Conservation (phyloP, 2,329 filamentous ascomycete genomes). For the Claviceps digitariae region DNA sequence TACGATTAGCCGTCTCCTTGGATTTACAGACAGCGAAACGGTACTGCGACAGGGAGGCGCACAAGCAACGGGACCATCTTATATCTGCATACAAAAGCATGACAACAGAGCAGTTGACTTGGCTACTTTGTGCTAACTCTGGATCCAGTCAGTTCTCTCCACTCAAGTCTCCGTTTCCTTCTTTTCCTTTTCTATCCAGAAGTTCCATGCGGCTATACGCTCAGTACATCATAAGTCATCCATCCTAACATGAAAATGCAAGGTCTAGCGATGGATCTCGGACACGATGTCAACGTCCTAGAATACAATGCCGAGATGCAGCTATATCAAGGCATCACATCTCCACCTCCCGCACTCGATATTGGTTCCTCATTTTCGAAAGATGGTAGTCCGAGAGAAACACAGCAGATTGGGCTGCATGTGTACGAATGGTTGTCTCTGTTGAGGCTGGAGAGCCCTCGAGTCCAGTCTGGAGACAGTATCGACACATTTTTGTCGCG, state of each 20-base stretch:
- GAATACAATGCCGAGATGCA: slow-evolving; percentile 21
- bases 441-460: slow-evolving; percentile 50
- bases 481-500: slow-evolving; percentile 58
- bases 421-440: slow-evolving; percentile 66
- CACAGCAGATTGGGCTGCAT: slow-evolving; percentile 50
- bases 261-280: not conserved
- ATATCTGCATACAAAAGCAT: slow-evolving; percentile 69
- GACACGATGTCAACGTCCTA: not conserved
- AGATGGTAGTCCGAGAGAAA: slow-evolving; percentile 28
- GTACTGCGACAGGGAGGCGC: slow-evolving; percentile 22
- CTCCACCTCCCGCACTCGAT: slow-evolving; percentile 13
- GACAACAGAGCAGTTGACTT: slow-evolving; percentile 51
- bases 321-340: slow-evolving; percentile 8
- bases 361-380: slow-evolving; percentile 16
- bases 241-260: not conserved
- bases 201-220: not conserved
- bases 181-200: not conserved
- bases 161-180: not conserved
- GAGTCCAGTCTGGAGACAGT: slow-evolving; percentile 40
- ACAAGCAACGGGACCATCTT: slow-evolving; percentile 20
- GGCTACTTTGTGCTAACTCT: slow-evolving; percentile 61
- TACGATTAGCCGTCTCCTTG: slow-evolving; percentile 52
- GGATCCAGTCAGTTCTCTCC: slow-evolving; percentile 12
- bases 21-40: slow-evolving; percentile 65
- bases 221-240: not conserved